These are phyloP conservation scores for Salmacisia buchloeana DNA, from an alignment of 1,284 basidiomycete genomes.

Conservation along the genomic window DNA sequence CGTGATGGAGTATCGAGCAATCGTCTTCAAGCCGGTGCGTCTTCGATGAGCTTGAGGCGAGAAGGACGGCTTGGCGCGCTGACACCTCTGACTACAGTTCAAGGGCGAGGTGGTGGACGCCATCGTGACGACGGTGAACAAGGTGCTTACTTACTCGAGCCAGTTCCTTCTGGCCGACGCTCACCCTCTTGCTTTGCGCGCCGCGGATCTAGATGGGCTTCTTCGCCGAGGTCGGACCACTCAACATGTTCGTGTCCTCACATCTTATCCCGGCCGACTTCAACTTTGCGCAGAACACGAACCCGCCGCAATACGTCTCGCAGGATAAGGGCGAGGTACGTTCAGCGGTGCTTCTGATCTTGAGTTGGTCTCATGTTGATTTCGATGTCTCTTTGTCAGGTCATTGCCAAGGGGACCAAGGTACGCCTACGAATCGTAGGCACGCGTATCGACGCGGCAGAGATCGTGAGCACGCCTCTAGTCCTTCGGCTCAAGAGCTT, in stretches of 20 bases:
- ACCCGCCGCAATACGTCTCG: slow-evolving; percentile 46
- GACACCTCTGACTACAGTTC: slow-evolving; percentile 74
- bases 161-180: not conserved
- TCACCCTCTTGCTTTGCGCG: not conserved
- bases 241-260: slow-evolving; percentile 62
- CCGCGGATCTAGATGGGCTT: slow-evolving; percentile 98
- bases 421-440: slow-evolving; percentile 94
- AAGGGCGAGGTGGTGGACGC: slow-evolving; percentile 98
- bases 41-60: not conserved
- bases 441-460: slow-evolving; percentile 91
- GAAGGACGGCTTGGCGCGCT: not conserved
- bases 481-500: not conserved
- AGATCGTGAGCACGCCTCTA: slow-evolving; percentile 59
- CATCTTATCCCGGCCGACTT: slow-evolving; percentile 69
- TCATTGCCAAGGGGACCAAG: slow-evolving; percentile 74
- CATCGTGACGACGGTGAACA: slow-evolving; percentile 89
- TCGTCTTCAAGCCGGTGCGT: slow-evolving; percentile 45
- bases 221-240: slow-evolving; percentile 89
- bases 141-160: slow-evolving; percentile 59
- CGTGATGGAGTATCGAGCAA: slow-evolving; percentile 45
- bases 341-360: not conserved
- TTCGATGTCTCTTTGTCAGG: slow-evolving; percentile 8
- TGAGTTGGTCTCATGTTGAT: not conserved
- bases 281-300: slow-evolving; percentile 47
- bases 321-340: slow-evolving; percentile 10